Evolutionary conservation across 306 rosid genomes (phyloP), one percentile per base, ranked within the genome.

Genomic region (Prunus mongolica): DNA sequence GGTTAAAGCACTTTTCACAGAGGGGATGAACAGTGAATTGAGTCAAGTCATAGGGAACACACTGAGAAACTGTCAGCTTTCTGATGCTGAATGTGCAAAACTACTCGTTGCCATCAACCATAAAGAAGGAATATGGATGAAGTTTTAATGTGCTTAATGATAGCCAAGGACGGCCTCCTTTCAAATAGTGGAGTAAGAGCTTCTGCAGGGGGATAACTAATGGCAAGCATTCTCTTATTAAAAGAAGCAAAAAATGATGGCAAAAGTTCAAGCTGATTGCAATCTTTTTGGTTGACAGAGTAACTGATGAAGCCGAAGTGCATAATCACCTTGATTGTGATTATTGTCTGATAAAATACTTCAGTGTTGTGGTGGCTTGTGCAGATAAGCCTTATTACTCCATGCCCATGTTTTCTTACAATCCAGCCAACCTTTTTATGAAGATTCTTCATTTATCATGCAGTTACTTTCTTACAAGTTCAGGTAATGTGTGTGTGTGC

Each of bases 61-160:
- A 25, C 75, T 90, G 82, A 82, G 81, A 82, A 86, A 89, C 77
- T 88, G 93, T 77, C 85, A 76, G 78, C 85, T 89, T 72, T 78
- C 79, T 75, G 96, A 91, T 8, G 93, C 91, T 0, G 95, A 90
- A 86, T 80, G 86, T 76, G 95, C 91, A 9, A 94, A 89, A 81
- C 85, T 79, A 75, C 93, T 90, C 14, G 77, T 91, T 75, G 91
- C 89, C 69, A 81, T 88, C 78, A 91, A 91, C 86, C 87, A 87
- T 52, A 84, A 85, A 27, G 97, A 91, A 82, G 98, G 98, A 89
- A 90, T 82, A 90, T 91, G 90, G 96, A 91, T 74, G 93, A 76
- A 46, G 95, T 89, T 76, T 91, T 61, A 87, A 80, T 65, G 80
- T 86, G 75, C 80, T 94, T 49, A 81, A 85, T 14, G 96, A 91